Evolutionary conservation across 2,329 filamentous ascomycete genomes (phyloP).

Genomic region (Monosporascus sp.): DNA sequence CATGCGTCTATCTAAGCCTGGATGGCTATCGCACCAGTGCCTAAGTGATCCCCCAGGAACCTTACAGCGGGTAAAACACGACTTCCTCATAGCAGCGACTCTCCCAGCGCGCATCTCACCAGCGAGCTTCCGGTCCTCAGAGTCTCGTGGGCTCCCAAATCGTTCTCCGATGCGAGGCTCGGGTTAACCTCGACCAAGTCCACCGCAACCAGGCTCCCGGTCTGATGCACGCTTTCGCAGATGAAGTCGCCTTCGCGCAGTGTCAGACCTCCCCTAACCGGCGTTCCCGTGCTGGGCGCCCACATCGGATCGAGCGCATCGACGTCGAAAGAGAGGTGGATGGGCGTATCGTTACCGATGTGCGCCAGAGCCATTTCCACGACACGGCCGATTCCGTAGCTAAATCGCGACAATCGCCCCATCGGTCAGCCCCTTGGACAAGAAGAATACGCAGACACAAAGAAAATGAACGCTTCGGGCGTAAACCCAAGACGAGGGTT

Average conservation of each 20-base stretch:
- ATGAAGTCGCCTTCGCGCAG: conserved; percentile 96
- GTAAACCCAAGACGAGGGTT: no score
- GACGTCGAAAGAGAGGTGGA: conserved; percentile 95
- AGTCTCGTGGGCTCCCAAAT: conserved; percentile 71
- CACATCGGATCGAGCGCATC: conserved; percentile 94
- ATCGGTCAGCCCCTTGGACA: no score
- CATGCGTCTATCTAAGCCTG: no score
- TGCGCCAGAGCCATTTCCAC: conserved; percentile 98
- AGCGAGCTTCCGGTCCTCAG: conserved; percentile 86
- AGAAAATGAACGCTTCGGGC: no score
- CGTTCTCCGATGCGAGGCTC: conserved; percentile 55
- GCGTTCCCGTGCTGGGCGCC: conserved; percentile 93
- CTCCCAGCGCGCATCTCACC: conserved; percentile 85
- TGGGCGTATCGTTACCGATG: conserved; percentile 90
- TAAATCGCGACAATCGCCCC: conserved; percentile 25
- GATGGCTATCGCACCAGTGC: no score
- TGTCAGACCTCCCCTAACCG: conserved; percentile 87
- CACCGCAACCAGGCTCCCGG: conserved; percentile 71
- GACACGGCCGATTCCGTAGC: conserved; percentile 88
- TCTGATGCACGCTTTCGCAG: conserved; percentile 79
- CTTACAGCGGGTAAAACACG: no score
- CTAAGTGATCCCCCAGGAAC: no score
- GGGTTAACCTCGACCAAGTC: conserved; percentile 83
- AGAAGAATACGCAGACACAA: no score
- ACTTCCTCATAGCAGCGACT: conserved; percentile 62